Conservation (phyloP, 495 filamentous ascomycete genomes). For the Penicillium longicatenatum region DNA sequence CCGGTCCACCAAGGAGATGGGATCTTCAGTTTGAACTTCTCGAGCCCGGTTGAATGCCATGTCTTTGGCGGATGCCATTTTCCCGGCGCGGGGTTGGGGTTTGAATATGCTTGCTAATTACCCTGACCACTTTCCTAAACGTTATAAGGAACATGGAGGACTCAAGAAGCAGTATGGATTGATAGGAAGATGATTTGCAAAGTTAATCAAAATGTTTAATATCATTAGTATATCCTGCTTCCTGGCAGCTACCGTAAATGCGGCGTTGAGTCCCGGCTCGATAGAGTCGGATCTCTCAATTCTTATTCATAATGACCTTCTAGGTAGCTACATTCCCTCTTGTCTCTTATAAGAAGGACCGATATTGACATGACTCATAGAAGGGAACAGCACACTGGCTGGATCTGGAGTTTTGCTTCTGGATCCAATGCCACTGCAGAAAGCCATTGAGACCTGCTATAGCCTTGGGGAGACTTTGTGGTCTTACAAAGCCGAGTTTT, state of each 20-base stretch:
- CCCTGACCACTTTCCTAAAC: background rate
- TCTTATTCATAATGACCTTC: slow-evolving; percentile 28
- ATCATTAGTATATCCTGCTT: background rate
- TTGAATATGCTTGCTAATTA: background rate
- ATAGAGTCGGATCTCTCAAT: slow-evolving; percentile 24
- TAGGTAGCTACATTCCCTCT: slow-evolving; percentile 6
- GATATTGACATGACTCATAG: slow-evolving; percentile 4
- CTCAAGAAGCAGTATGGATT: background rate
- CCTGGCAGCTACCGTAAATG: slow-evolving; percentile 9
- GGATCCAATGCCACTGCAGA: slow-evolving; percentile 19
- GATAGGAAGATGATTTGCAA: background rate
- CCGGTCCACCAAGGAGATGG: background rate
- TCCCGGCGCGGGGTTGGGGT: slow-evolving; percentile 22
- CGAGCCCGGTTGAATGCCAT: background rate
- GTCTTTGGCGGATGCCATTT: slow-evolving; percentile 8
- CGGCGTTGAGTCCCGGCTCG: slow-evolving; percentile 15
- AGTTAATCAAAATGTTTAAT: background rate
- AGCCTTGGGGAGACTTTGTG: slow-evolving; percentile 22
- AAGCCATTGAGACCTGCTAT: slow-evolving; percentile 19
- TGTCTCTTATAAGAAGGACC: background rate
- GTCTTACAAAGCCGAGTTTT: background rate
- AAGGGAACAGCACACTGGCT: slow-evolving; percentile 18
- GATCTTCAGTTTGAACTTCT: background rate
- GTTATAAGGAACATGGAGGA: background rate
- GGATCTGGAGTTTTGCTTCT: slow-evolving; percentile 23